These are phyloP conservation scores for Earliella scabrosa DNA, from an alignment of 1,284 basidiomycete species.

Conservation along the genomic window DNA sequence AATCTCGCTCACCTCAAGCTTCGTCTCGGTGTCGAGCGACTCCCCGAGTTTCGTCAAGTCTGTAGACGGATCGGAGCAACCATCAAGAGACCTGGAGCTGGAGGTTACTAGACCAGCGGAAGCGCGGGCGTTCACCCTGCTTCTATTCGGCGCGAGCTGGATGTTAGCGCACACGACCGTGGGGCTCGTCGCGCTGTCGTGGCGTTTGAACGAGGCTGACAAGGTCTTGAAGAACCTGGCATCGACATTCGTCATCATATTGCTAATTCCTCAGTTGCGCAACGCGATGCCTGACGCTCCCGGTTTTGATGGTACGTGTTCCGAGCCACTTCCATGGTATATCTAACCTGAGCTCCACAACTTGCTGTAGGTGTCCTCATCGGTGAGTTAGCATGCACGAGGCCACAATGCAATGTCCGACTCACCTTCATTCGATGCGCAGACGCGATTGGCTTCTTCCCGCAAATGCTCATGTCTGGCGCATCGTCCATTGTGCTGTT, in stretches of 20 bases:
- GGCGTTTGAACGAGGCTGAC: constrained; percentile 37
- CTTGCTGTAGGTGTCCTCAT: constrained; percentile 47
- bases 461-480: constrained; percentile 55
- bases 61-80: constrained; percentile 31
- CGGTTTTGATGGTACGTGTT: constrained; percentile 51
- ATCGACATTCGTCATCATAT: constrained; percentile 45
- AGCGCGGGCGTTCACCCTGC: constrained; percentile 47
- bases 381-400: constrained; percentile 35
- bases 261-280: constrained; percentile 55
- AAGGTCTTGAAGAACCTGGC: constrained; percentile 44
- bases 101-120: constrained; percentile 47
- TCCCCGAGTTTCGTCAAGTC: constrained; percentile 40
- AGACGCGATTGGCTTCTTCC: constrained; percentile 62
- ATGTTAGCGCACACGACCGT: constrained; percentile 55
- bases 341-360: not conserved
- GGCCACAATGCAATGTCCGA: not conserved
- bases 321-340: too few species aligned
- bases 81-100: constrained; percentile 51
- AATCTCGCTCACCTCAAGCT: constrained; percentile 51
- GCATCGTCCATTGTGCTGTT: constrained; percentile 46
- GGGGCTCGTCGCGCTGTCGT: constrained; percentile 48
- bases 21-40: constrained; percentile 47
- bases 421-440: not conserved
- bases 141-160: constrained; percentile 56
- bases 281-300: constrained; percentile 63